Base-by-base conservation (phyloP, 306 rosid species). In the Gastrolobium bilobum region DNA sequence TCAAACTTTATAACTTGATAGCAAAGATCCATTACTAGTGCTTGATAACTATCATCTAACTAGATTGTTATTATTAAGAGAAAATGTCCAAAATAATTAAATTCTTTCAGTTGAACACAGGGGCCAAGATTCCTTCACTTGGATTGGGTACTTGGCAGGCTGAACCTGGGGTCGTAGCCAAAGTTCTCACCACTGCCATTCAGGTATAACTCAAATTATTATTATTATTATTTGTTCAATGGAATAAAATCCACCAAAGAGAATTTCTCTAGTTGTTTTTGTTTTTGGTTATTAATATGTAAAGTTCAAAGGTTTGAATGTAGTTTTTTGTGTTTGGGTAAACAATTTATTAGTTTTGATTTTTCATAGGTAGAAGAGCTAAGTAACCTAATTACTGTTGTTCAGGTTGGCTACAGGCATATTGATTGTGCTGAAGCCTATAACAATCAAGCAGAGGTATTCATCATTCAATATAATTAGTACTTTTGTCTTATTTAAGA, bases 341-440 rank as follows among this genome's bases (percentile, higher is more conserved):
- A 20, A 20, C 26, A 20, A 20, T 20, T 20, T 20, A 20, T 1
- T 2, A 40, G 31, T 71, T 53, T 15, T 38, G 37, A 4, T 4
- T 6, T 13, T 39, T 34, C 9, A 4, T 48, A 11, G 40, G 43
- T 3, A 38, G 11, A 7, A 9, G 0, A 75, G 5, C 13, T 48
- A 44, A 9, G 44, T 67, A 48, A 79, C 33, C 15, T 42, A 31
- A 3, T 56, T 60, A 9, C 5, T 51, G 13, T 69, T 43, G 59
- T 31, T 70, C 61, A 71, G 75, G 78, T 73, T 46, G 84, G 84
- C 10, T 81, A 81, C 31, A 81, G 84, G 34, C 93, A 87, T 81
- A 89, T 91, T 64, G 97, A 91, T 68, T 91, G 92, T 68, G 93
- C 93, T 66, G 81, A 77, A 70, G 68, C 80, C 20, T 91, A 91